Conservation (phyloP, 2,329 filamentous ascomycete genomes). For the Paramyrothecium roridum region DNA sequence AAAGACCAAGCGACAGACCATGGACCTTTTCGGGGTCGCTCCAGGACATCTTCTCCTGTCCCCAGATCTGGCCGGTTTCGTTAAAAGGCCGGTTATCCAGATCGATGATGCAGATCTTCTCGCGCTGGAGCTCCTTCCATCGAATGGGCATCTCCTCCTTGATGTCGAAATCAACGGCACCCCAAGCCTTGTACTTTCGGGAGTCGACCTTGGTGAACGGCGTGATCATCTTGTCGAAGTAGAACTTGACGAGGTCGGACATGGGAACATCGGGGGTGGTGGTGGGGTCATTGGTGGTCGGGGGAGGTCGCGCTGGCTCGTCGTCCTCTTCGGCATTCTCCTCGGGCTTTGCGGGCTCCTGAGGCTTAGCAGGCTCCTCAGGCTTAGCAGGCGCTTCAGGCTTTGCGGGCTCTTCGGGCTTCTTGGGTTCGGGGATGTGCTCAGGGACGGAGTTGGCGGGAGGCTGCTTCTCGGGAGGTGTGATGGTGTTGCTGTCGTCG, state of each 20-base stretch:
- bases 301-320: constrained; percentile 8
- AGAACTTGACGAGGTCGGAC: constrained; percentile 24
- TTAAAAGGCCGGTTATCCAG: constrained; percentile 38
- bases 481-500: constrained; percentile 3
- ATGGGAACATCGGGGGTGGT: constrained; percentile 18
- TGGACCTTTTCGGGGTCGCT: constrained; percentile 25
- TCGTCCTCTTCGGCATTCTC: background rate
- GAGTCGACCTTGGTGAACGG: constrained; percentile 21
- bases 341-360: background rate
- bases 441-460: background rate
- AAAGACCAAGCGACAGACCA: constrained; percentile 34
- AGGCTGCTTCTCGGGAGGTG: background rate
- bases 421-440: background rate
- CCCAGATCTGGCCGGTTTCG: constrained; percentile 31
- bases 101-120: constrained; percentile 42
- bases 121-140: constrained; percentile 25
- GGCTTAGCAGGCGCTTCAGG: constrained; percentile 1
- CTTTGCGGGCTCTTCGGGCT: background rate
- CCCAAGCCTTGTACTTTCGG: constrained; percentile 22
- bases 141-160: constrained; percentile 23
- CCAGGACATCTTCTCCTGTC: constrained; percentile 30
- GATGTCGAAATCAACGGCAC: constrained; percentile 29
- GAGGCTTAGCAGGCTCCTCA: background rate
- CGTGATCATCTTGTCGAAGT: constrained; percentile 27
- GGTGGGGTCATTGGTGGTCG: constrained; percentile 11